A percentile compares a stretch with the other conserved stretches of the same genome.
Evolutionary conservation across 2,329 filamentous ascomycete genomes (phyloP).

Genomic region (Fonsecaea multimorphosa): DNA sequence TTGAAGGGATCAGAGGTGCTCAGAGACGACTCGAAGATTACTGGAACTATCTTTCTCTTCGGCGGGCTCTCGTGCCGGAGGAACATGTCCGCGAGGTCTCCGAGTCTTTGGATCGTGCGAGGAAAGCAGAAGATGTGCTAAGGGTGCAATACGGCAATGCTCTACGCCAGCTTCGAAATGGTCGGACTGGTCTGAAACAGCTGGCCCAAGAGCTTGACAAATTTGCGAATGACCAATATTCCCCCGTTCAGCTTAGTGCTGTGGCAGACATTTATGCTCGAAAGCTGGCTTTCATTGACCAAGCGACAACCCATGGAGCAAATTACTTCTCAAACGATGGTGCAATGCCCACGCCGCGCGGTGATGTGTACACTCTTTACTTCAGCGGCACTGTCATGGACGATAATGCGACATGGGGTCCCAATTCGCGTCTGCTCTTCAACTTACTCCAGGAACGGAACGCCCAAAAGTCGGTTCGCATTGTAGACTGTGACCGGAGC

Average conservation of each 20-base stretch:
- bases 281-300: constrained; percentile 40
- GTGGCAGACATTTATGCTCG: constrained; percentile 24
- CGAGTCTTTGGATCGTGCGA: constrained; percentile 17
- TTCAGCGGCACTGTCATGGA: constrained; percentile 34
- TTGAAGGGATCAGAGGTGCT: constrained; percentile 34
- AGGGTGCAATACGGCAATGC: constrained; percentile 26
- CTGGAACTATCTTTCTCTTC: constrained; percentile 25
- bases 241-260: constrained; percentile 27
- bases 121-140: constrained; percentile 22
- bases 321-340: constrained; percentile 39
- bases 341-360: neutral
- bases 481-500: constrained; percentile 40
- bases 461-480: constrained; percentile 29
- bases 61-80: constrained; percentile 33
- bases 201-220: constrained; percentile 31
- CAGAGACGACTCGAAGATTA: constrained; percentile 36
- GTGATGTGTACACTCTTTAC: constrained; percentile 39
- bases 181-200: constrained; percentile 21
- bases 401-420: constrained; percentile 32
- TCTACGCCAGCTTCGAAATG: constrained; percentile 34
- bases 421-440: constrained; percentile 36
- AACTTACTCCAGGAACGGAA: constrained; percentile 34
- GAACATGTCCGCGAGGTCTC: constrained; percentile 31
- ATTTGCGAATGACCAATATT: constrained; percentile 19
- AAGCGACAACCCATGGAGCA: constrained; percentile 36